A percentile compares a stretch with the other conserved stretches of the same genome.
Conservation (phyloP, 2,329 filamentous ascomycete genomes). For the Juglanconis juglandina region DNA sequence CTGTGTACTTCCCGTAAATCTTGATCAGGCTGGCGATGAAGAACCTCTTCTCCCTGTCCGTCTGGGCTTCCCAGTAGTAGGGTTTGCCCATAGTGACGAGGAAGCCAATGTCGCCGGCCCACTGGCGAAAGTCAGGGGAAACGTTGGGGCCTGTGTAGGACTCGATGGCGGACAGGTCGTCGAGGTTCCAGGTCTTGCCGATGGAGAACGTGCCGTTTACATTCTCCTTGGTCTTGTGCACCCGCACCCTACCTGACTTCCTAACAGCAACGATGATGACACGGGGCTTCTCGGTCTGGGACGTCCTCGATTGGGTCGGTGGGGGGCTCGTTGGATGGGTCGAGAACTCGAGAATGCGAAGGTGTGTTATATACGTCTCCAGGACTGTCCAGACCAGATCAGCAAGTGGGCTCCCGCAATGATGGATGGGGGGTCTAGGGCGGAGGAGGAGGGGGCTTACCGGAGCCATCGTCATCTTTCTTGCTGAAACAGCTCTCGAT, state of each 20-base stretch:
- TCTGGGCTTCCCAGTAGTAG: conserved; percentile 95
- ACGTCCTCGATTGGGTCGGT: conserved; percentile 68
- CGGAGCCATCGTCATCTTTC: conserved; percentile 78
- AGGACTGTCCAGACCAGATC: conserved; percentile 48
- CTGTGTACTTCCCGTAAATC: conserved; percentile 95
- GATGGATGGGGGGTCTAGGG: conserved; percentile 7
- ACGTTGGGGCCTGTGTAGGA: conserved; percentile 67
- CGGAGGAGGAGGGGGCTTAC: conserved; percentile 48
- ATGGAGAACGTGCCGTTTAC: conserved; percentile 92
- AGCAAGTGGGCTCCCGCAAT: conserved; percentile 14
- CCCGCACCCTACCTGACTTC: conserved; percentile 84
- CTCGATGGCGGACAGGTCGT: conserved; percentile 80
- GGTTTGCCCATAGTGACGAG: conserved; percentile 85
- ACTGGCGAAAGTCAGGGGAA: conserved; percentile 61
- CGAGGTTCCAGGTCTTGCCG: conserved; percentile 96
- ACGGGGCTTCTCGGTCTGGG: conserved; percentile 78
- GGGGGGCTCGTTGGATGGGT: conserved; percentile 79
- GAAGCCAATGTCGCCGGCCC: conserved; percentile 83
- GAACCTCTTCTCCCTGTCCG: conserved; percentile 95
- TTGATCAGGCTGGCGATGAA: conserved; percentile 96
- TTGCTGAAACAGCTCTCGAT: conserved; percentile 93
- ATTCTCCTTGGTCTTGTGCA: conserved; percentile 98
- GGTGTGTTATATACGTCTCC: conserved; percentile 98
- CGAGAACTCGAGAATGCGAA: conserved; percentile 84
- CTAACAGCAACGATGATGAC: conserved; percentile 91